Evolutionary conservation across 2,329 filamentous ascomycete species (phyloP).

Genomic region (Colletotrichum karsti): DNA sequence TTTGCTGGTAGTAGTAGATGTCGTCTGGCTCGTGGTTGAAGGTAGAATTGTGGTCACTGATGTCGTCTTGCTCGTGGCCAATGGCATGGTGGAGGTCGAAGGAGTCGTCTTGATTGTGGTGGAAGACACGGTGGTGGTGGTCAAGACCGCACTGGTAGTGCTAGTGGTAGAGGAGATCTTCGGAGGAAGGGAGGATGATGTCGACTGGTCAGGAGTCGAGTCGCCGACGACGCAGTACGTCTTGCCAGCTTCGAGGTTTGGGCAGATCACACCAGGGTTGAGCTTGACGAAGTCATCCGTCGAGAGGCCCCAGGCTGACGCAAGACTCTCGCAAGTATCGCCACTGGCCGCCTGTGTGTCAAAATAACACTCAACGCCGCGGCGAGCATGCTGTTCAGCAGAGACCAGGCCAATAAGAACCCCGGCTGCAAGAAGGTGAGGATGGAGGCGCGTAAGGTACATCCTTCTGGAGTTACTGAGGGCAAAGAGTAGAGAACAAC

Average conservation of each 20-base stretch:
- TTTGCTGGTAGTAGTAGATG: neutral
- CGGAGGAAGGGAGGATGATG: too few species aligned
- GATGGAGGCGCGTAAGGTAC: neutral
- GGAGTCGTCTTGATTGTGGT: too few species aligned
- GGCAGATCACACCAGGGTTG: constrained; percentile 36
- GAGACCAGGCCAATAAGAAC: neutral
- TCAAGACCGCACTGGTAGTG: too few species aligned
- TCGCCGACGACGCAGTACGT: constrained; percentile 34
- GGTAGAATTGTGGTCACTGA: too few species aligned
- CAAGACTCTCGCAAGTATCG: constrained; percentile 20
- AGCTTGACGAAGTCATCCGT: constrained; percentile 32
- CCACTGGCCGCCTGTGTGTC: constrained; percentile 27
- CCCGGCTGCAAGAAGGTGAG: neutral
- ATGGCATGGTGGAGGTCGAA: too few species aligned
- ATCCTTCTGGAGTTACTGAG: too few species aligned
- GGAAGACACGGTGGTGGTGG: too few species aligned
- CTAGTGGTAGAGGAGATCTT: too few species aligned
- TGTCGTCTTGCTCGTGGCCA: too few species aligned
- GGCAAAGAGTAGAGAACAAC: too few species aligned
- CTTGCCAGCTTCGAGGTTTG: constrained; percentile 29
- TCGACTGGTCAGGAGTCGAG: neutral
- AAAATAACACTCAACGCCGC: constrained; percentile 30
- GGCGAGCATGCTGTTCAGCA: neutral
- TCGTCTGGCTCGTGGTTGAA: neutral
- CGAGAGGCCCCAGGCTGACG: constrained; percentile 28